Base-by-base conservation (phyloP, 2,329 filamentous ascomycete species). In the Sphaerulina populicola region DNA sequence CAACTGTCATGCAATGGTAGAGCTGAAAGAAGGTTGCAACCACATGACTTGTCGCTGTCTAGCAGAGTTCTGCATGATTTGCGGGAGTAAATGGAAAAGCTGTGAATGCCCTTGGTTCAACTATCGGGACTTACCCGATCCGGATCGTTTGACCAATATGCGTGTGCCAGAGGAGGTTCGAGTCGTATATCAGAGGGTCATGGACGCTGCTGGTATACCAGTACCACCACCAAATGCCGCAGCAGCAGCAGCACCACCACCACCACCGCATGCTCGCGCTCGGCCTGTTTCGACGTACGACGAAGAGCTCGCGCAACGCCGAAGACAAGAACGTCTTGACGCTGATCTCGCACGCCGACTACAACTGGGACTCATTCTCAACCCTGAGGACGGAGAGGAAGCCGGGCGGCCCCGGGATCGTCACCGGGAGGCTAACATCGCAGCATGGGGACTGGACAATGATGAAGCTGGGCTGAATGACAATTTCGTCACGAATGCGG, bases 1-100 rank as follows among this genome's bases (percentile, higher is more conserved):
- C 64, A 81, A 75, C 56, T 94, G 89, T 70, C 80, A 77, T 57
- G 74, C 78, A 36, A 76, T 86, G 73, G 85, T 94, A 40, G 86
- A 94, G 67, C 71, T 88, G 44, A 84, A 84, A 60, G 86, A 91
- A 67, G 88, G 88, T n/a, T 89, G 85, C 68, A 90, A 91, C 69
- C 88, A 91, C 66, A 91, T 94, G 80, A 88, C 81, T 27, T 94
- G 88, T 66, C 85, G 82, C 40, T 94, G 89, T 63, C 83, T 80
- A 48, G 86, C 86, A 27, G 79, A 94, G 61, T 94, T 94, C 63
- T 95, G 89, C 70, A 89, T 93, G 79, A 77, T 87, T 23, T 95
- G 89, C 64, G 88, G 86, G 18, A 66, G 74, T 30, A 85, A 85
- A 60, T 94, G 88, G 88, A 91, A 88, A 70, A 82, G 76, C 1